Evolutionary conservation across 1,284 basidiomycete genomes (phyloP), one percentile per base, ranked within the genome.

Genomic region (Irpex sp.): DNA sequence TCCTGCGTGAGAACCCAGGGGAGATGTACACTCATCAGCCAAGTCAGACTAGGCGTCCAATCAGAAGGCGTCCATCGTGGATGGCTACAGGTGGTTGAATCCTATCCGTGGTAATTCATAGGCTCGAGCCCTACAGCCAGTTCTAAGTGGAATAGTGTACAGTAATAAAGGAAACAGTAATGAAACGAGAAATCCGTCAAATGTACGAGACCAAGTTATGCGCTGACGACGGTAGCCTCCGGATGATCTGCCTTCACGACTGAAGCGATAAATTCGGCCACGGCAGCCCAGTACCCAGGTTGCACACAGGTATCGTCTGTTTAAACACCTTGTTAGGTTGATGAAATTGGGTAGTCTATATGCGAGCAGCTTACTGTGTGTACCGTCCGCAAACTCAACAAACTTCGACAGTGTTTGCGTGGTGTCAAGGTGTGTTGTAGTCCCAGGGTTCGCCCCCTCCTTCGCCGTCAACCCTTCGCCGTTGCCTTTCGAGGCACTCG

Each of bases 351-450:
- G 7, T 50, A 1, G 49, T 19, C 17, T 19, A 21, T 17, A 19
- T n/a, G 17, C 17, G 19, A 31, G 7, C 1, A 58, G 65, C 69
- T 61, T 64, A 75, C 74, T 75, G 59, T 75, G 74, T 33, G 68
- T 67, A 43, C 74, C 74, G 19, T 63, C 26, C 36, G 64, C 62
- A 56, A 74, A 76, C 63, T 73, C 70, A 9, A 72, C 57, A 58
- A 70, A 73, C 46, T 67, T 67, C 15, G 73, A 72, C 21, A 60
- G 54, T 6, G 51, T 60, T 33, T 64, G 54, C 21, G 50, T 26
- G n/a, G 56, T 59, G 60, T 64, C 60, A 64, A 61, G 65, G 59
- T 61, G 59, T 56, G 31, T 21, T 26, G 9, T 54, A 59, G 55
- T 65, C 21, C 59, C 39, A 5, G 54, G 64, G 35, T 68, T 66